Evolutionary conservation across 1,284 basidiomycete species (phyloP), one percentile per base, ranked within the genome.

Genomic region (Boletus hoseneyae): DNA sequence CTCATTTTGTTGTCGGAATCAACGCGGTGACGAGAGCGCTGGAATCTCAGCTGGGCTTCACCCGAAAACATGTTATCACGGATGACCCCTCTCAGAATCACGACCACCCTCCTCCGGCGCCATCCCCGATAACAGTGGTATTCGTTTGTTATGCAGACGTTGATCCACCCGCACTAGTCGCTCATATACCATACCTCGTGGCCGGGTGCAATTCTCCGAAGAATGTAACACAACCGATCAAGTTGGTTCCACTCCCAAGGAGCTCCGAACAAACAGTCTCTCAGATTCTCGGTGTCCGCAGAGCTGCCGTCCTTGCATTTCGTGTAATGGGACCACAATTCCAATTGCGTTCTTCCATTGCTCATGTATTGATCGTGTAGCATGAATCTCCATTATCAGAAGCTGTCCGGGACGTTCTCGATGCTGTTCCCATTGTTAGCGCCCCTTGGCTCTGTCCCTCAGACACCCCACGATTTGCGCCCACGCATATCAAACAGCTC

Each of bases 401-500:
- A 3, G 55, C 58, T 2, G 53, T 85, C 19, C 53, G 62, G 11
- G 57, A 70, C 4, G 56, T 79, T 39, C 55, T 86, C n/a, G 66
- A 69, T 51, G 71, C 69, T 47, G 68, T 82, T 43, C 80, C 80
- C 15, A 63, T 72, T 25, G 60, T 85, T 12, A 71, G 73, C 19
- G 85, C 85, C 3, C 70, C 80, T n/a, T 92, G 87, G 87, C 73
- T 87, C 11, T 63, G 61, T 18, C 55, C 57, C 29, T 38, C 56
- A 9, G 48, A 43, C 11, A 29, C 40, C 16, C 54, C 39, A 53
- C 56, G 63, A 23, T 68, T 83, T n/a, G 72, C 88, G 35, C 83
- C 87, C 5, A 88, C 92, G 0, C 86, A 90, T 60, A 77, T 94
- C 63, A 96, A 95, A 64, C 91, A 93, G 53, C 68, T 94, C n/a